These are phyloP conservation scores for Dendrobium nobile DNA, from an alignment of 106 monocot species.

Conservation along the genomic window DNA sequence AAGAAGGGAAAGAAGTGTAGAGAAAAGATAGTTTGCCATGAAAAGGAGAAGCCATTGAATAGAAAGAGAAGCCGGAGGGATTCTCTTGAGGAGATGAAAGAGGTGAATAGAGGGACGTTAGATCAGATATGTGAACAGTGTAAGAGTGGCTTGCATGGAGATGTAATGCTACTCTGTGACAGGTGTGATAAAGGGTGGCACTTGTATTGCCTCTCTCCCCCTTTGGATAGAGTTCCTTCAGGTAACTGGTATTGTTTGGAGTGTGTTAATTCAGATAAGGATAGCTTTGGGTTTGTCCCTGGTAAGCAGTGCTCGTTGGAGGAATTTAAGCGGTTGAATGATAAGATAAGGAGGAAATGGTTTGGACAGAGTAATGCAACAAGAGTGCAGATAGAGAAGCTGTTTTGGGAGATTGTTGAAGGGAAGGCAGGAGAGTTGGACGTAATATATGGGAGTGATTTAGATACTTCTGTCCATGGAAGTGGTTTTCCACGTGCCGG, in stretches of 20 bases:
- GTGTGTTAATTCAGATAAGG: constrained; percentile 65
- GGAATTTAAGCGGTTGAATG: constrained; percentile 34
- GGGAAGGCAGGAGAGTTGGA: constrained; percentile 68
- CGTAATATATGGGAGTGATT: constrained; percentile 76
- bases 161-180: constrained; percentile 78
- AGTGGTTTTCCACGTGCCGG: constrained; percentile 53
- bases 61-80: constrained; percentile 31
- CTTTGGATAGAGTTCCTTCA: constrained; percentile 41
- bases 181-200: constrained; percentile 86
- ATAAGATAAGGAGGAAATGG: constrained; percentile 54
- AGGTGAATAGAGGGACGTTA: constrained; percentile 13
- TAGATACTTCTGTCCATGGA: constrained; percentile 62
- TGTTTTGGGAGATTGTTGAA: constrained; percentile 85
- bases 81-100: constrained; percentile 6
- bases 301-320: constrained; percentile 52
- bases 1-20: constrained; percentile 22
- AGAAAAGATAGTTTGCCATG: neutral
- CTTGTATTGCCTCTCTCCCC: constrained; percentile 60
- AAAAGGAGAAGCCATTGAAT: constrained; percentile 10
- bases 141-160: constrained; percentile 76
- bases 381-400: constrained; percentile 49
- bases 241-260: constrained; percentile 86
- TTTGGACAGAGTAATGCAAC: constrained; percentile 36
- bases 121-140: constrained; percentile 90
- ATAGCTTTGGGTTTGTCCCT: constrained; percentile 66